Base-by-base conservation (phyloP, 2,329 filamentous ascomycete species). In the Aureobasidium sp. region DNA sequence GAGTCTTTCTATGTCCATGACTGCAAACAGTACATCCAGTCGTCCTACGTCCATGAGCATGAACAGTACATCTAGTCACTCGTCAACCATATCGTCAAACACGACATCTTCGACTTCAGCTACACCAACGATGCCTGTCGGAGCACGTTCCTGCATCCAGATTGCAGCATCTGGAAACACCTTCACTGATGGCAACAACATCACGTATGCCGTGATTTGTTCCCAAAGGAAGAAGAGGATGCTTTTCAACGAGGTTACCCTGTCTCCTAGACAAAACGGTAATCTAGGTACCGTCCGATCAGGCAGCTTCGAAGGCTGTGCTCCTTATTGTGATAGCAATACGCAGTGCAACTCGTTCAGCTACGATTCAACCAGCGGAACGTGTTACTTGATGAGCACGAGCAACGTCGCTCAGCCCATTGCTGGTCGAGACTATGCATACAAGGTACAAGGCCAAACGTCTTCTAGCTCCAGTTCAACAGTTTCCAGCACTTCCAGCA, bases 271-370 rank as follows among this genome's bases (percentile, higher is more conserved):
- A 31, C 31, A 33, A 8, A 17, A 50, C 11, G 33, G 37, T 9
- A 51, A 58, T 31, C 11, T 62, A 1, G 49, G 23, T 31, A 38
- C 38, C 1, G 58, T 57, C 8, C 54, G 51, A 9, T 59, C 58
- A 27, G 53, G 50, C 29, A 60, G 57, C 43, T 62, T 60, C 10
- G 61, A 62, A 25, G 57, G 50, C 15, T 62, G 61, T 46, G 49
- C 58, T n/a, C 61, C 49, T 27, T 57, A 60, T 23, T 62, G 61
- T 25, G 61, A 62, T 27, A 29, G 25, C 43, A 43, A 37, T 9
- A 13, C 19, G 7, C 40, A 43, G 19, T 58, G 55, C n/a, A 49
- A 40, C 35, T 47, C 55, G 8, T 58, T 21, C 23, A 58, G 42
- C 33, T 58, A 58, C 23, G 25, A 47, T 8, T 6, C 19, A 2